Conservation (phyloP, 495 filamentous ascomycete species). For the Physcia stellaris region DNA sequence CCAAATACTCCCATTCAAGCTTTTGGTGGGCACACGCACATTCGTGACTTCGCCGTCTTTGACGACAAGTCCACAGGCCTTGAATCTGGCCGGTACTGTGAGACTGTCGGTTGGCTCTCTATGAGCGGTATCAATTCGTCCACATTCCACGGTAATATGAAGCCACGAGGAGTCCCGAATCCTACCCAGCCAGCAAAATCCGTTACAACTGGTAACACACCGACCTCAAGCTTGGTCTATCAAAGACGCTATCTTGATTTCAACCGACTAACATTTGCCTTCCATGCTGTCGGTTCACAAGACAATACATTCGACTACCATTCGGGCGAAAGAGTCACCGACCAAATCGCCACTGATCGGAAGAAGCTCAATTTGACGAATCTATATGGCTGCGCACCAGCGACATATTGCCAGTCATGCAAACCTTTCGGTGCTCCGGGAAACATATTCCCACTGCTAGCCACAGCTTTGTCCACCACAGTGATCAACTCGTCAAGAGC, state of each 20-base stretch:
- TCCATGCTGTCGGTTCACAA: conserved; percentile 24
- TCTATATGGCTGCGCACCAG: conserved; percentile 27
- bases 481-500: conserved; percentile 20
- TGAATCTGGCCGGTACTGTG: conserved; percentile 27
- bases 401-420: conserved; percentile 26
- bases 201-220: conserved; percentile 4
- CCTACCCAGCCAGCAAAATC: conserved; percentile 18
- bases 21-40: conserved; percentile 29
- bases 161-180: conserved; percentile 22
- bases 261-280: conserved; percentile 27
- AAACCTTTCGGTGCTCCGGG: conserved; percentile 18
- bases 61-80: conserved; percentile 22
- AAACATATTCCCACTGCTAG: conserved; percentile 23
- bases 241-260: conserved; percentile 21
- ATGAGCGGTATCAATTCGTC: conserved; percentile 24
- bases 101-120: conserved; percentile 30
- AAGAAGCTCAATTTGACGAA: conserved; percentile 20
- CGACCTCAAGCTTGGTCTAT: conserved; percentile 9
- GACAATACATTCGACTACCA: conserved; percentile 18
- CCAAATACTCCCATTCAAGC: conserved; percentile 25
- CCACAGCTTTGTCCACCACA: conserved; percentile 17
- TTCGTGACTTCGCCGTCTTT: conserved; percentile 25
- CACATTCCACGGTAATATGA: conserved; percentile 13
- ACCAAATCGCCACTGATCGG: conserved; percentile 16
- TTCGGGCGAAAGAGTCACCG: conserved; percentile 12